These are phyloP conservation scores for Ananas comosus DNA, from an alignment of 176 grass and related monocot species.

Conservation along the genomic window DNA sequence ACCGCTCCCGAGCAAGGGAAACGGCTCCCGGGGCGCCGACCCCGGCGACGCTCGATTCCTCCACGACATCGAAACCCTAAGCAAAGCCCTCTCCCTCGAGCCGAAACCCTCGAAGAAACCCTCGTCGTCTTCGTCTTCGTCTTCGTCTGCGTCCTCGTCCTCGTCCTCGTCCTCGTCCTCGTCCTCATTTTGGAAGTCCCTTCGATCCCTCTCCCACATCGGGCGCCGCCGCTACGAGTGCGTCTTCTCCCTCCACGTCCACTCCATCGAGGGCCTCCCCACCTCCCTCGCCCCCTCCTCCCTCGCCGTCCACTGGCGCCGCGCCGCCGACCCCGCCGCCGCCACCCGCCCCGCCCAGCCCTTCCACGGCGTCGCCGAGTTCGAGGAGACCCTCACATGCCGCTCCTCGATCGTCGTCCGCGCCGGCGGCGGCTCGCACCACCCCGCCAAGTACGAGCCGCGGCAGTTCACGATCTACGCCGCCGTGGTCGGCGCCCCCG, in stretches of 20 bases:
- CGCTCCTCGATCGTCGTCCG: conserved; percentile 61
- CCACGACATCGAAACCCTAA: conserved; percentile 72
- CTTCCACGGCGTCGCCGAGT: conserved; percentile 43
- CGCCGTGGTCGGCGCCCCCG: conserved; percentile 25
- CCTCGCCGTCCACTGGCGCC: conserved; percentile 59
- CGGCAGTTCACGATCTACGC: conserved; percentile 51
- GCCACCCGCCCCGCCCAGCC: conserved; percentile 38
- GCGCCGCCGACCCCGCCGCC: conserved; percentile 29
- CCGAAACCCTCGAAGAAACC: background rate
- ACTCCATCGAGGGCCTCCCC: conserved; percentile 74
- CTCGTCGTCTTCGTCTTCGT: conserved; percentile 3
- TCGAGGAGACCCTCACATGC: conserved; percentile 57
- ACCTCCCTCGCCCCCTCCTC: conserved; percentile 38
- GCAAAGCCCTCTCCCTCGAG: conserved; percentile 80
- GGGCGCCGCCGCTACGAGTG: conserved; percentile 76
- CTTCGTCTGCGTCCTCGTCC: conserved; percentile 15
- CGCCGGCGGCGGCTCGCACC: conserved; percentile 23
- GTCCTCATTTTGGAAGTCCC: conserved; percentile 54
- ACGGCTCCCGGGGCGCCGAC: conserved; percentile 25
- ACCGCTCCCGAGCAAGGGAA: conserved; percentile 30
- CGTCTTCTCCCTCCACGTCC: conserved; percentile 69
- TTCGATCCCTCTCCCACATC: conserved; percentile 79
- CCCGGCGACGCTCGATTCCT: conserved; percentile 51
- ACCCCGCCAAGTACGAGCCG: conserved; percentile 76
- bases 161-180: conserved; percentile 18